Conservation (phyloP, 805 yeast species). For the Tetrapisispora taiwanensis region DNA sequence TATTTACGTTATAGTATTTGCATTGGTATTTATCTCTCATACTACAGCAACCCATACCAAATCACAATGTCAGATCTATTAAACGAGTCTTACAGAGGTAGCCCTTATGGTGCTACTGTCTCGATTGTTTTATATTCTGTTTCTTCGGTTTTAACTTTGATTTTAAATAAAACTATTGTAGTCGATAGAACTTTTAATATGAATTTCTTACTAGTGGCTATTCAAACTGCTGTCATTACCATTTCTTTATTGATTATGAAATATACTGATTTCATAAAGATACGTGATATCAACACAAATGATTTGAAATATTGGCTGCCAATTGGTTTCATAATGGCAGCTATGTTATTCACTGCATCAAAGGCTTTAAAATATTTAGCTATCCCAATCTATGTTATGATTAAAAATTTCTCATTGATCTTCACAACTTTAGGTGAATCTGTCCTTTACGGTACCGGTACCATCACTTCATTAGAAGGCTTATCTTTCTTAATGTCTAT, state of each 20-base stretch:
- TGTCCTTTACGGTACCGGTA: conserved; percentile 80
- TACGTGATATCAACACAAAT: conserved; percentile 71
- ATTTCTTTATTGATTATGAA: conserved; percentile 64
- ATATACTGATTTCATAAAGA: conserved; percentile 64
- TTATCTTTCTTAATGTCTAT: conserved; percentile 76
- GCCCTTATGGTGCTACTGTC: conserved; percentile 31
- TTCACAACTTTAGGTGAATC: conserved; percentile 98
- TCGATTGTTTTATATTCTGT: conserved; percentile 72
- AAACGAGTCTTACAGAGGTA: not conserved
- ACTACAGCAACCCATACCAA: not conserved
- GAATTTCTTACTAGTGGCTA: conserved; percentile 79
- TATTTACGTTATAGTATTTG: too few relatives aligned
- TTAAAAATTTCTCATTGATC: conserved; percentile 94
- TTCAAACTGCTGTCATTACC: conserved; percentile 81
- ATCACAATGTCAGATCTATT: not conserved
- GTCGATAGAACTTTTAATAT: conserved; percentile 55
- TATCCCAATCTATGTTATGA: conserved; percentile 94
- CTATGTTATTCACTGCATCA: conserved; percentile 93
- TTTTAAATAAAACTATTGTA: conserved; percentile 84
- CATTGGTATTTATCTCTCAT: too few relatives aligned
- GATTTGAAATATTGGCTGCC: conserved; percentile 97
- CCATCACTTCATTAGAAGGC: conserved; percentile 40
- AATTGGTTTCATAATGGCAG: conserved; percentile 76
- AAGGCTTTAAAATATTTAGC: conserved; percentile 86
- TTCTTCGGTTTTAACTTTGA: conserved; percentile 89